Evolutionary conservation across 495 filamentous ascomycete genomes (phyloP).

Genomic region (Aspergillus hancockii): DNA sequence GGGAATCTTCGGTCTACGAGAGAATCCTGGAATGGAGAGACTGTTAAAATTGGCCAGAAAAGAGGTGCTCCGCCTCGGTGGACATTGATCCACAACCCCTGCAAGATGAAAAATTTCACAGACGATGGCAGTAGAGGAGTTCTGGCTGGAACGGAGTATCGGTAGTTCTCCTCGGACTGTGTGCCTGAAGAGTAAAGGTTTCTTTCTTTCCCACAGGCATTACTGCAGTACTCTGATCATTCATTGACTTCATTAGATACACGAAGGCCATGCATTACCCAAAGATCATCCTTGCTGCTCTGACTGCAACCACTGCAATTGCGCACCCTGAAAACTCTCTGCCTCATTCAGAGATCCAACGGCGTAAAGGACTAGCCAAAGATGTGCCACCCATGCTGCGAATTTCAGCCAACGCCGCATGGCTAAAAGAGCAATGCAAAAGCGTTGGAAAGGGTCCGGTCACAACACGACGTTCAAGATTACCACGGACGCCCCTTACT

Average conservation of each 20-base stretch:
- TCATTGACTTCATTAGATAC: neutral
- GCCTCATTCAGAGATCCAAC: neutral
- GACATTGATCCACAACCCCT: neutral
- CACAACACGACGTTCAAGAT: conserved; percentile 1
- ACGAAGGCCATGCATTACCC: neutral
- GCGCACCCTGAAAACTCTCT: neutral
- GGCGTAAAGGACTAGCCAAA: neutral
- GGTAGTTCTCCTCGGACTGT: neutral
- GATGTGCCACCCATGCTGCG: conserved; percentile 5
- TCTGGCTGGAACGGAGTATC: neutral
- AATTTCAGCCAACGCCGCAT: conserved; percentile 10
- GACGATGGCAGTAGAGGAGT: neutral
- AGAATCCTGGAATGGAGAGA: too few species aligned
- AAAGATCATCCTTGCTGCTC: neutral
- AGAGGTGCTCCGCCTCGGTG: neutral
- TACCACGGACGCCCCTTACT: conserved; percentile 22
- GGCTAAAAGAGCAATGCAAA: conserved; percentile 1
- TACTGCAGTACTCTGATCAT: neutral
- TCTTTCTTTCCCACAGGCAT: neutral
- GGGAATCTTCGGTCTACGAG: too few species aligned
- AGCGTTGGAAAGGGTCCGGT: neutral
- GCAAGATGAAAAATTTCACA: neutral
- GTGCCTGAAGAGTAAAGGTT: neutral
- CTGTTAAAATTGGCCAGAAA: too few species aligned
- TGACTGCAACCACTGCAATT: neutral